Evolutionary conservation across 352 stramenopile genomes (phyloP), one percentile per base, ranked within the genome.

Genomic region (Pythium grandisporangium): DNA sequence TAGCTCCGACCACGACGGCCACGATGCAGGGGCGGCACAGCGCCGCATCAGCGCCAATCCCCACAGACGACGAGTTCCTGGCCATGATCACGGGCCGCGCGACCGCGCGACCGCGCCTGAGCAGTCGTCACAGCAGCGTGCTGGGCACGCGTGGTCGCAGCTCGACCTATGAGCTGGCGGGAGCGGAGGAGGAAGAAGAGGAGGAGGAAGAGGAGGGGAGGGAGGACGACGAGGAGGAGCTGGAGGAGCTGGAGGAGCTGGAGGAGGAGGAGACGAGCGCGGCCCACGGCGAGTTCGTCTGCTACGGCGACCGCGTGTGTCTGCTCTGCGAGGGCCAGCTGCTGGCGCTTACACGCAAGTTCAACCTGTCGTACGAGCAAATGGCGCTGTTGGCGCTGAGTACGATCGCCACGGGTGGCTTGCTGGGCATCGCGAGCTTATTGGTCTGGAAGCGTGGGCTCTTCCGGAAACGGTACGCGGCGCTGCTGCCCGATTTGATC

Each of bases 311-410:
- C 43, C 75, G 70, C 40, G 38, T 88, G 8, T 78, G 62, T 27
- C 71, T 88, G 40, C 55, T 88, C 13, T 85, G 75, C 46, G 75
- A 88, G 35, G 75, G 75, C 13, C 75, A 88, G 40, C 42, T 88
- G 10, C 58, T 88, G 0, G 68, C 75, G 14, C 53, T 88, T 13
- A 76, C 71, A 6, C 70, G 58, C 41, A 84, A 84, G 45, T 76
- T 84, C 34, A 88, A 88, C 42, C 45, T 88, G n/a, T 79, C 70
- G 35, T 85, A 85, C 48, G 41, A 79, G 39, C 75, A 85, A 62
- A 79, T 85, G 70, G 65, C 64, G 33, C 37, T 83, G 19, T 39
- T 88, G 5, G 67, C 58, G 10, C 51, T 70, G 20, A 63, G 63
- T 17, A 84, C 75, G 16, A 42, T 84, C 12, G 49, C 55, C 6